Evolutionary conservation across 2,329 filamentous ascomycete genomes (phyloP).

Genomic region (Mycosphaerelloides madeirae): DNA sequence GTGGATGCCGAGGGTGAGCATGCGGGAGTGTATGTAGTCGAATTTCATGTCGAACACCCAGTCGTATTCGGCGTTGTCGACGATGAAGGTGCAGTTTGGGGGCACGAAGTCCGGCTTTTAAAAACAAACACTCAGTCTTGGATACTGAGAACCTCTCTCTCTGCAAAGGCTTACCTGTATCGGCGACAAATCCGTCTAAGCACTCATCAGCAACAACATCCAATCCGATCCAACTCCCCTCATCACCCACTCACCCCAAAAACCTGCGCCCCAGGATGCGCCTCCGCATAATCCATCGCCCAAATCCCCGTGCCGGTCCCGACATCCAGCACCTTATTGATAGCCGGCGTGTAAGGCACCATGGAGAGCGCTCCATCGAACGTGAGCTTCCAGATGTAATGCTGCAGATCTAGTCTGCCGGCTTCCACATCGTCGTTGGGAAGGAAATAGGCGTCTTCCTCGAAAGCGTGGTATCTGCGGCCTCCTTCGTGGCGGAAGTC

Average conservation of each 20-base stretch:
- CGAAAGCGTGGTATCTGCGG: constrained; percentile 17
- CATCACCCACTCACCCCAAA: neutral
- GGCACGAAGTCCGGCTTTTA: constrained; percentile 26
- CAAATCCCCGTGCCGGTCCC: constrained; percentile 27
- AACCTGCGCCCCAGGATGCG: constrained; percentile 19
- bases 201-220: too few relatives aligned
- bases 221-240: too few relatives aligned
- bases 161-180: too few relatives aligned
- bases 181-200: too few relatives aligned
- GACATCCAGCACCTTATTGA: constrained; percentile 11
- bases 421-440: constrained; percentile 26
- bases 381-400: constrained; percentile 12
- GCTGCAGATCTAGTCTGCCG: constrained; percentile 23
- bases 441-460: constrained; percentile 20
- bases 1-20: constrained; percentile 43
- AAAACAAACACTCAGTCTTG: constrained; percentile 25
- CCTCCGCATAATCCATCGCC: constrained; percentile 33
- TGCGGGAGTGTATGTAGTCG: constrained; percentile 39
- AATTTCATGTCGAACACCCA: constrained; percentile 13
- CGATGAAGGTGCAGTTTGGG: constrained; percentile 24
- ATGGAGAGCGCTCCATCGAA: constrained; percentile 11
- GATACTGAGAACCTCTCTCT: neutral
- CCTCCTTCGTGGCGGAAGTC: constrained; percentile 16
- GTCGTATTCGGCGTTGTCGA: constrained; percentile 21
- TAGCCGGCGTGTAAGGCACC: neutral